Base-by-base conservation (phyloP, 2,329 filamentous ascomycete species). In the Aspergillus sp. region DNA sequence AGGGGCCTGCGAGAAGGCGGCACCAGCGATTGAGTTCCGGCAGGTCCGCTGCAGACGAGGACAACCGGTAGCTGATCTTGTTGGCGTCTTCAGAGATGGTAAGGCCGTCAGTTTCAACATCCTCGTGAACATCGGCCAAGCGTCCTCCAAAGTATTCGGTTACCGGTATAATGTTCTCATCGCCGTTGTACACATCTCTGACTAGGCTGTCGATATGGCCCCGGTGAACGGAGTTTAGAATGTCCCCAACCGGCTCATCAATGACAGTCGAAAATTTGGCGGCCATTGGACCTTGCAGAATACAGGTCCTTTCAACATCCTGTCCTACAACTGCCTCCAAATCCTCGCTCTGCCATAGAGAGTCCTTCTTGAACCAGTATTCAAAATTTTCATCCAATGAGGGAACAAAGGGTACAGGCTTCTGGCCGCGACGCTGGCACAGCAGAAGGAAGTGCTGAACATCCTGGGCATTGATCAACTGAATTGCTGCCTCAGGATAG, bases 301-400 rank as follows among this genome's bases (percentile, higher is more conserved):
- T 97, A 80, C 93, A 97, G 44, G 93, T 96, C 71, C 96, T 87
- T 62, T 91, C 93, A 58, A 99, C 95, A 72, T 99, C 96, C 77
- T 98, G 95, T 66, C 84, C 93, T 60, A 97, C 93, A 57, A 99
- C 93, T 53, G 95, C 95, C 69, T 96, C 93, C 11, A 99, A 83
- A 70, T 99, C 95, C 77, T 99, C 95, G 1, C 95, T 98, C 78
- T 99, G 95, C 95, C 95, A 99, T 7, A 99, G 84, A 1, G 95
- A 99, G 75, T 99, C 95, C 81, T 99, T 99, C 87, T 99, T 99
- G 88, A 99, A 99, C 81, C 91, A 99, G 79, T 96, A 96, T 73
- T 99, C 95, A 65, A 99, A 99, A 73, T 93, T 96, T 62, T 96
- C 92, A 68, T 99, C 95, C 20, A 99, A 83, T n/a, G 89, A 83